Percentiles rank a stretch among this genome's conserved stretches.
phyloP scores from a whole-genome alignment of 495 filamentous ascomycete genomes.

The Chaetomium fimeti region DNA sequence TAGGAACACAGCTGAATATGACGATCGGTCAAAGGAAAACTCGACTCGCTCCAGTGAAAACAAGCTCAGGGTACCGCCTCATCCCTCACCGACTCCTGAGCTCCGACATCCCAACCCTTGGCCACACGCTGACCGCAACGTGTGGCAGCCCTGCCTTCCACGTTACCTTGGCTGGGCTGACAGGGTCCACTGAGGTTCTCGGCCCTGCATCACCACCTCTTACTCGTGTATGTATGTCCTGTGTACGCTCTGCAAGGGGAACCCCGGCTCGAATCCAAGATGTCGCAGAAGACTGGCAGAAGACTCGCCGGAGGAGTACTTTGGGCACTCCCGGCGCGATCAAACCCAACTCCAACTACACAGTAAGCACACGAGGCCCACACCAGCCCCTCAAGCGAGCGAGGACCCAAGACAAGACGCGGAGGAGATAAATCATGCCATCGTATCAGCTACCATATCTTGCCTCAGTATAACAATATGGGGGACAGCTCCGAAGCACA shows the following conservation, averaged over 20 bases:
- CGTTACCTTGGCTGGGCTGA: neutral
- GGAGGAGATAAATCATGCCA: neutral
- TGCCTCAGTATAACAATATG: neutral
- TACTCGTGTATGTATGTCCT: too few relatives aligned
- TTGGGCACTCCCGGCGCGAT: too few relatives aligned
- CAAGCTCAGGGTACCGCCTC: neutral
- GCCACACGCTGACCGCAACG: neutral
- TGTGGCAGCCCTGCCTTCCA: neutral
- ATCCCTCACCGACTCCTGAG: neutral
- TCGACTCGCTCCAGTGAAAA: too few relatives aligned
- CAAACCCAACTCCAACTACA: neutral
- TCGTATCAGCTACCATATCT: neutral
- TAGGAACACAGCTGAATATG: neutral
- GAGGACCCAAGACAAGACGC: neutral
- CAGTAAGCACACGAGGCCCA: neutral
- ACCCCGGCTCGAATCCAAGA: neutral
- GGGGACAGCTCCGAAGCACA: neutral
- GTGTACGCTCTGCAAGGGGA: neutral
- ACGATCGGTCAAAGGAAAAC: neutral
- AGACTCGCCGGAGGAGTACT: neutral
- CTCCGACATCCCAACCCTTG: neutral
- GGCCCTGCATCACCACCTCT: neutral
- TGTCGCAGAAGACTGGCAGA: neutral
- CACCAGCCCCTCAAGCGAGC: too few relatives aligned
- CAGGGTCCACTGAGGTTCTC: neutral